These are phyloP conservation scores for Hyphodiscus sp. DNA, from an alignment of 2,329 filamentous ascomycete genomes.

Conservation along the genomic window DNA sequence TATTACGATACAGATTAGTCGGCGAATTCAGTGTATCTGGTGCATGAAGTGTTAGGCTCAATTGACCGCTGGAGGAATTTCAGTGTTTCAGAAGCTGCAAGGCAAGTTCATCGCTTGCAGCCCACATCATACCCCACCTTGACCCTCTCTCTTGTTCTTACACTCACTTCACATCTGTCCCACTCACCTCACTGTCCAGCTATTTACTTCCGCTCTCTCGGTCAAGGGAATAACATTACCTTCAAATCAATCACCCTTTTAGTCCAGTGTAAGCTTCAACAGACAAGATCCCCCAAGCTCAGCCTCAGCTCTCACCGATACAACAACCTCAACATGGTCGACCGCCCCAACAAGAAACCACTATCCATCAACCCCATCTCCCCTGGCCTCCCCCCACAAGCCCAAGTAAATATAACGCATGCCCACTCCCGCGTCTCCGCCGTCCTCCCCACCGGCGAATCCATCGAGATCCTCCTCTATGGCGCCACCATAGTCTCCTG, in stretches of 20 bases:
- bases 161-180: neutral
- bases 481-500: slow-evolving; percentile 91
- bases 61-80: neutral
- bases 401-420: slow-evolving; percentile 68
- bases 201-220: neutral
- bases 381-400: slow-evolving; percentile 65
- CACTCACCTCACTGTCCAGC: neutral
- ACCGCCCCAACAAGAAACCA: slow-evolving; percentile 73
- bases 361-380: slow-evolving; percentile 63
- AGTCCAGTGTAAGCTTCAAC: neutral
- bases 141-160: neutral
- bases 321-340: slow-evolving; percentile 48
- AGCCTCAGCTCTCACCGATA: neutral
- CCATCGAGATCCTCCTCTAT: slow-evolving; percentile 77
- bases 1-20: neutral
- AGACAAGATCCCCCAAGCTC: neutral
- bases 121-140: neutral
- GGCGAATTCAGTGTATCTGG: neutral
- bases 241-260: neutral
- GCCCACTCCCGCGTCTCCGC: slow-evolving; percentile 70
- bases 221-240: neutral
- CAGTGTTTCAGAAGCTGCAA: neutral
- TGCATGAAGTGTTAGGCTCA: neutral
- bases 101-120: neutral
- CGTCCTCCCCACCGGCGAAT: slow-evolving; percentile 77